These are phyloP conservation scores for Phialophora macrospora DNA, from an alignment of 2,329 filamentous ascomycete genomes.

Conservation along the genomic window DNA sequence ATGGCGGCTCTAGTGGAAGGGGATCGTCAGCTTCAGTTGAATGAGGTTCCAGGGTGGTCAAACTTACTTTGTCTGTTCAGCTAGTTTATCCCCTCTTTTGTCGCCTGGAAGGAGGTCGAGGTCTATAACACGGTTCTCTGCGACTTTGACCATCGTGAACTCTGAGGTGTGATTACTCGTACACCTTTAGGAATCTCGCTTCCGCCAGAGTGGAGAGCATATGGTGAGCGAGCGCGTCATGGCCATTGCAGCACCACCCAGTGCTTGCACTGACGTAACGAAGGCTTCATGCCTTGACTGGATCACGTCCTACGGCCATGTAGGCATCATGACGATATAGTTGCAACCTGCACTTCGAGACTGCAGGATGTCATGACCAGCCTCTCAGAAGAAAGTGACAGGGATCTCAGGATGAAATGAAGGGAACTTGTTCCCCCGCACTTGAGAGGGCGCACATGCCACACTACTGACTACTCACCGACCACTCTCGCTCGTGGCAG, in stretches of 20 bases:
- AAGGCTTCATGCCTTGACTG: neutral
- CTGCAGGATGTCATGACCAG: conserved; percentile 3
- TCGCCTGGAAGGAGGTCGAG: conserved; percentile 36
- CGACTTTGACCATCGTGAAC: conserved; percentile 42
- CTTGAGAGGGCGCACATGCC: too few species aligned
- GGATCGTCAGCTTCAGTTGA: neutral
- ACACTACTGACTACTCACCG: too few species aligned
- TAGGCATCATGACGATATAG: conserved; percentile 10
- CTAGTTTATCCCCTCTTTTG: conserved; percentile 27
- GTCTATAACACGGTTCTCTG: conserved; percentile 36
- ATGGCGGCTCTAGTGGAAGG: conserved; percentile 24
- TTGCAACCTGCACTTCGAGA: neutral
- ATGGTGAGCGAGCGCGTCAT: conserved; percentile 11
- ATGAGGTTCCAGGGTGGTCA: neutral
- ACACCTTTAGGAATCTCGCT: conserved; percentile 3
- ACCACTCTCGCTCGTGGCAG: neutral
- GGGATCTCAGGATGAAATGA: conserved; percentile 8
- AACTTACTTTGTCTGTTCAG: conserved; percentile 32
- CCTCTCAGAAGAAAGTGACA: conserved; percentile 5
- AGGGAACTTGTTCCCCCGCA: neutral
- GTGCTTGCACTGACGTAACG: conserved; percentile 9
- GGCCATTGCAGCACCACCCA: neutral
- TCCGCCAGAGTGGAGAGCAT: conserved; percentile 7
- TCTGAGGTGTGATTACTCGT: neutral
- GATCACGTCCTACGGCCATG: neutral